Evolutionary conservation across 805 yeast genomes (phyloP).

Genomic region (Barnettozyma salicaria): DNA sequence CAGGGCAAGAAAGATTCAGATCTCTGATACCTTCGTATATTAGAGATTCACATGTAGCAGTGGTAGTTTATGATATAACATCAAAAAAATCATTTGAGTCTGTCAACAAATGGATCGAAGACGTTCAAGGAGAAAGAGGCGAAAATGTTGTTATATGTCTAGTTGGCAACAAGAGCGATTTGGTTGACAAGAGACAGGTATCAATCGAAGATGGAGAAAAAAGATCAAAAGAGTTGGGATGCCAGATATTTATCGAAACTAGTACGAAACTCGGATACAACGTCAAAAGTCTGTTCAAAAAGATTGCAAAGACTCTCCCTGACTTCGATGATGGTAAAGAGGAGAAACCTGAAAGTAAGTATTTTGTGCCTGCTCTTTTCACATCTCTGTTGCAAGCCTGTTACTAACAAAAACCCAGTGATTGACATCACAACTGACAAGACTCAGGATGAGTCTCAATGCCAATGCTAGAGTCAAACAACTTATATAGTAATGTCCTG

Average conservation of each 20-base stretch:
- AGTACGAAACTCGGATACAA: constrained; percentile 94
- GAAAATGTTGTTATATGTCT: constrained; percentile 81
- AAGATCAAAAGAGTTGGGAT: constrained; percentile 64
- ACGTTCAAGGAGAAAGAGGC: constrained; percentile 90
- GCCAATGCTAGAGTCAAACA: constrained; percentile 21
- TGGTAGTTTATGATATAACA: constrained; percentile 90
- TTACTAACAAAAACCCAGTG: constrained; percentile 20
- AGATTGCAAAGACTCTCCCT: constrained; percentile 86
- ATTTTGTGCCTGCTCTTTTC: too few species aligned
- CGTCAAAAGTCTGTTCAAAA: constrained; percentile 82
- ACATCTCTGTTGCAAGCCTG: too few species aligned
- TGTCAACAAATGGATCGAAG: constrained; percentile 88
- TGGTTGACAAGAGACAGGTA: constrained; percentile 75
- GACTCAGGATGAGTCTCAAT: constrained; percentile 19
- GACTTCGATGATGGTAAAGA: constrained; percentile 49
- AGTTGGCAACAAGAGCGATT: constrained; percentile 89
- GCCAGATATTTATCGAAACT: constrained; percentile 82
- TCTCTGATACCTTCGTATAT: constrained; percentile 93
- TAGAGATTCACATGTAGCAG: constrained; percentile 95
- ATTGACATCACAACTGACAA: constrained; percentile 24
- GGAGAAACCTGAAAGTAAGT: constrained; percentile 21
- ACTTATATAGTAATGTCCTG: not conserved
- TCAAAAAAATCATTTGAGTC: constrained; percentile 78
- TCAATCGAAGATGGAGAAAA: constrained; percentile 79
- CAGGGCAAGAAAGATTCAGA: constrained; percentile 94